A percentile compares a stretch with the other conserved stretches of the same genome.
Evolutionary conservation across 192 early-diverging fungal genomes (phyloP).

Genomic region (Backusella westeae): DNA sequence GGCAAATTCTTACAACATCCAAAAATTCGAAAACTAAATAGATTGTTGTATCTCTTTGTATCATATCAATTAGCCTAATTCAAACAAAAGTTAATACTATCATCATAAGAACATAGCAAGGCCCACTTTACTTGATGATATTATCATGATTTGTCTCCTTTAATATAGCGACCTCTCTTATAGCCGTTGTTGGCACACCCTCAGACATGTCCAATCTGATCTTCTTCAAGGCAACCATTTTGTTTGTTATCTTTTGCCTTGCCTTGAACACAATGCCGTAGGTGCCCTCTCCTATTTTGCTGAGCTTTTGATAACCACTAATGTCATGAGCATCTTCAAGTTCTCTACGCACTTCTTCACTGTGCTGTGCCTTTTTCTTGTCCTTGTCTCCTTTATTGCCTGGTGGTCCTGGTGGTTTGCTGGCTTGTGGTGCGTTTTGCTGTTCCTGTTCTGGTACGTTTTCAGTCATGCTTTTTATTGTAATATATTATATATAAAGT

Average conservation of each 20-base stretch:
- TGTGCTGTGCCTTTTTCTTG: background rate
- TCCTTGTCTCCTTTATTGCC: background rate
- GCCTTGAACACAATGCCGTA: constrained; percentile 85
- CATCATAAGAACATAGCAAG: background rate
- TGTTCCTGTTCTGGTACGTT: background rate
- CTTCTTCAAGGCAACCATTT: constrained; percentile 75
- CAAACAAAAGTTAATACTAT: background rate
- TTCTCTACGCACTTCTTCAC: constrained; percentile 1
- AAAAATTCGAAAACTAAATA: constrained; percentile 96
- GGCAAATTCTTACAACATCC: constrained; percentile 62
- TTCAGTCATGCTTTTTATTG: background rate
- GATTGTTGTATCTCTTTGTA: constrained; percentile 83
- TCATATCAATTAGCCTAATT: constrained; percentile 83
- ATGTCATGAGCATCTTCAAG: constrained; percentile 12
- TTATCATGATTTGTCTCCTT: constrained; percentile 71
- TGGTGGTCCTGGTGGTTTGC: background rate
- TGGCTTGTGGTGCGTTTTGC: background rate
- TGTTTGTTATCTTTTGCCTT: constrained; percentile 47
- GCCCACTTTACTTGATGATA: constrained; percentile 51
- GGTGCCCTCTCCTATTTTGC: constrained; percentile 84
- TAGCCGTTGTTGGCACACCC: constrained; percentile 70
- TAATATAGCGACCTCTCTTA: constrained; percentile 77
- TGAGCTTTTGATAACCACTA: constrained; percentile 67
- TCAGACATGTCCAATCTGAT: constrained; percentile 66
- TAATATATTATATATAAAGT: background rate